Evolutionary conservation across 164 flowering plant species (phyloP).

Genomic region (Macadamia integrifolia): DNA sequence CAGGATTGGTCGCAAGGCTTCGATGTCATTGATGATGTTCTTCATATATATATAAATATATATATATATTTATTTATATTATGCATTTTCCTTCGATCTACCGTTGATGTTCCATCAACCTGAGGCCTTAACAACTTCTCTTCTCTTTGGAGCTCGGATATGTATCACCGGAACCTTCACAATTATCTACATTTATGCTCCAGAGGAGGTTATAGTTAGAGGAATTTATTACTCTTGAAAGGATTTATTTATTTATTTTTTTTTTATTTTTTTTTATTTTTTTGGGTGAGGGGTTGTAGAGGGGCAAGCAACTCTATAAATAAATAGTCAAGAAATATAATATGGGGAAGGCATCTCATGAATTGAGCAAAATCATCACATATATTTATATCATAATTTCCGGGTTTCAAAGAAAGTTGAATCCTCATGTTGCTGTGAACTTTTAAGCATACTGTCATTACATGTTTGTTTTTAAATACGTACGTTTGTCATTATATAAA

Average conservation of each 20-base stretch:
- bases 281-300: neutral
- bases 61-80: too few relatives aligned
- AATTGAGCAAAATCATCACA: neutral
- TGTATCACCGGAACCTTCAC: constrained; percentile 66
- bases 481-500: too few relatives aligned
- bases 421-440: too few relatives aligned
- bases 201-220: constrained; percentile 47
- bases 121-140: constrained; percentile 47
- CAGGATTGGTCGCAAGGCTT: constrained; percentile 69
- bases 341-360: too few relatives aligned
- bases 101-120: constrained; percentile 57
- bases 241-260: neutral
- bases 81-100: constrained; percentile 43
- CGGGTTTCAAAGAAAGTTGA: too few relatives aligned
- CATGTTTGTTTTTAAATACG: too few relatives aligned
- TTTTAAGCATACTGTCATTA: too few relatives aligned
- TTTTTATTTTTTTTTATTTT: neutral
- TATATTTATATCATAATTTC: neutral
- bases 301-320: too few relatives aligned
- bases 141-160: constrained; percentile 79
- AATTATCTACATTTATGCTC: constrained; percentile 64
- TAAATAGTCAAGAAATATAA: too few relatives aligned
- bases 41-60: constrained; percentile 19
- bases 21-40: constrained; percentile 58
- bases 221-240: neutral